phyloP scores from a whole-genome alignment of 1,284 basidiomycete species.

The Fomitopsis pinicola region DNA sequence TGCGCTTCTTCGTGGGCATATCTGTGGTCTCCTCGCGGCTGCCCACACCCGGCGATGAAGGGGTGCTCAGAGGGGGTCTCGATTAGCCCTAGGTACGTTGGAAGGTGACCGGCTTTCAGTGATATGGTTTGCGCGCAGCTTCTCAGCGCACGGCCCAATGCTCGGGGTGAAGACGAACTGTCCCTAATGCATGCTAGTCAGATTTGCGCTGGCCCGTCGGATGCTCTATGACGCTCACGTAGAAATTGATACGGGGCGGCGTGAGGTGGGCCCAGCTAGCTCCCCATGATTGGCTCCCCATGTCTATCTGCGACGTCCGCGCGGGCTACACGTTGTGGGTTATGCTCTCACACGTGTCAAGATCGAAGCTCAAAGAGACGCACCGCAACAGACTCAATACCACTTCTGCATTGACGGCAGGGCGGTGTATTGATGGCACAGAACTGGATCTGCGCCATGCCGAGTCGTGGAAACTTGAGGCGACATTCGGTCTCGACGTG shows the following conservation, averaged over 20 bases:
- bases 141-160: neutral
- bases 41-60: neutral
- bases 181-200: neutral
- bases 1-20: neutral
- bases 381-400: neutral
- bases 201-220: no score
- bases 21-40: neutral
- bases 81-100: neutral
- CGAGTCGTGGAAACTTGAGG: neutral
- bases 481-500: neutral
- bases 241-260: neutral
- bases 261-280: neutral
- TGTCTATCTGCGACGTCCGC: neutral
- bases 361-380: no score
- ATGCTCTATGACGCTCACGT: neutral
- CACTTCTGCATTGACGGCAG: neutral
- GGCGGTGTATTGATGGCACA: neutral
- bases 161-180: neutral
- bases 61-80: neutral
- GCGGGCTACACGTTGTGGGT: neutral
- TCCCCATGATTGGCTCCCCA: no score
- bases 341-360: no score
- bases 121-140: neutral
- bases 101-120: neutral
- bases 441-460: neutral